Evolutionary conservation across 768 basidiomycete genomes (phyloP), one percentile per base, ranked within the genome.

Genomic region (Amyloporia xantha): DNA sequence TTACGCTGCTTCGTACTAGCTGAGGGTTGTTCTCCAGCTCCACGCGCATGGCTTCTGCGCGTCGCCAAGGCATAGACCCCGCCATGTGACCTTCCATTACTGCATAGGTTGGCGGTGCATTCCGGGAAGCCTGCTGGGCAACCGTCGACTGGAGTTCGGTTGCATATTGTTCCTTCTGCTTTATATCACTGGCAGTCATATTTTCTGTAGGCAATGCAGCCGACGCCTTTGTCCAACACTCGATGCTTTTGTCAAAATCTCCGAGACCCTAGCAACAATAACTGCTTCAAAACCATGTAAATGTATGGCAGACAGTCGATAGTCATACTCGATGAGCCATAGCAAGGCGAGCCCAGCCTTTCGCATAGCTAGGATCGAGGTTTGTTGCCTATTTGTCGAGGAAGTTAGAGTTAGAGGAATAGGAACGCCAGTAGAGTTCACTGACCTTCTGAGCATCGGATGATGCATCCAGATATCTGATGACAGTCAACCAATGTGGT

Each of bases 401-500:
- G n/a, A n/a, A n/a, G n/a, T n/a, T n/a, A n/a, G n/a, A n/a, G n/a
- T n/a, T n/a, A n/a, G n/a, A n/a, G n/a, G n/a, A n/a, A n/a, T n/a
- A n/a, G n/a, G n/a, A n/a, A n/a, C n/a, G n/a, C n/a, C n/a, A n/a
- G n/a, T n/a, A n/a, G n/a, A n/a, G 11, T 12, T 25, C 5, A 15
- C 30, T 33, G 20, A 47, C 54, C 46, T 50, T 48, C 13, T 35
- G 21, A 1, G 54, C 54, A 33, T 60, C 56, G 12, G 42, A 37
- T 12, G 35, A n/a, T 3, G 56, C 55, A 5, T 57, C 57, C 2
- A 48, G 23, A 25, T 51, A 58, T 35, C 57, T 60, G 37, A 6
- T 5, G 25, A 39, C 15, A 23, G 7, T 33, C 40, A 24, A n/a
- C n/a, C n/a, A n/a, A n/a, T n/a, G 2, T 20, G n/a, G 11, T n/a